Evolutionary conservation across 2,329 filamentous ascomycete genomes (phyloP).

Genomic region (Penicillium sp.): DNA sequence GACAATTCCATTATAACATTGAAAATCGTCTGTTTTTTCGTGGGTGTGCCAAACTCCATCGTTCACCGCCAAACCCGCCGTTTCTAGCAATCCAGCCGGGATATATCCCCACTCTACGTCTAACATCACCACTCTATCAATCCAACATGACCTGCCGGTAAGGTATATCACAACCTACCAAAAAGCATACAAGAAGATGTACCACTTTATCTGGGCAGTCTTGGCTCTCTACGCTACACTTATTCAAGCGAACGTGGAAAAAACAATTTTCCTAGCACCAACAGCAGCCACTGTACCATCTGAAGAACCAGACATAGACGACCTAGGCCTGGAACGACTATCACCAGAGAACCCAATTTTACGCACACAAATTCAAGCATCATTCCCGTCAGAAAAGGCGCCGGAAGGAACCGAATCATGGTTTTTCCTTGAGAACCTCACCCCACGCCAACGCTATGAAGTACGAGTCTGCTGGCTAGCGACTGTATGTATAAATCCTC

Average conservation of each 20-base stretch:
- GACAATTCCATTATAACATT: neutral
- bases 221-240: conserved; percentile 16
- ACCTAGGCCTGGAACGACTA: conserved; percentile 64
- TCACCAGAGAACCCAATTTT: conserved; percentile 57
- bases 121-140: neutral
- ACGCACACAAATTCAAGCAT: conserved; percentile 63
- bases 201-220: conserved; percentile 14
- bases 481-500: conserved; percentile 60
- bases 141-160: neutral
- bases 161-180: neutral
- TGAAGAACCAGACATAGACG: conserved; percentile 55
- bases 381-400: conserved; percentile 59
- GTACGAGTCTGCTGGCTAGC: conserved; percentile 91
- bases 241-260: conserved; percentile 74
- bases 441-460: conserved; percentile 78
- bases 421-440: conserved; percentile 71
- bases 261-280: conserved; percentile 81
- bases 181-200: conserved; percentile 6
- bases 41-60: neutral
- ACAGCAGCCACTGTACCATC: conserved; percentile 55
- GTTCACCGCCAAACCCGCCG: conserved; percentile 6
- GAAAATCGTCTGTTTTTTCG: neutral
- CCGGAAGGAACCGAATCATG: conserved; percentile 67
- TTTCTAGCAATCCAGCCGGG: neutral
- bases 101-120: conserved; percentile 8